Percentiles rank a stretch among this genome's conserved stretches.
Conservation (phyloP, 2,329 filamentous ascomycete species). For the Fusarium verticillioides region DNA sequence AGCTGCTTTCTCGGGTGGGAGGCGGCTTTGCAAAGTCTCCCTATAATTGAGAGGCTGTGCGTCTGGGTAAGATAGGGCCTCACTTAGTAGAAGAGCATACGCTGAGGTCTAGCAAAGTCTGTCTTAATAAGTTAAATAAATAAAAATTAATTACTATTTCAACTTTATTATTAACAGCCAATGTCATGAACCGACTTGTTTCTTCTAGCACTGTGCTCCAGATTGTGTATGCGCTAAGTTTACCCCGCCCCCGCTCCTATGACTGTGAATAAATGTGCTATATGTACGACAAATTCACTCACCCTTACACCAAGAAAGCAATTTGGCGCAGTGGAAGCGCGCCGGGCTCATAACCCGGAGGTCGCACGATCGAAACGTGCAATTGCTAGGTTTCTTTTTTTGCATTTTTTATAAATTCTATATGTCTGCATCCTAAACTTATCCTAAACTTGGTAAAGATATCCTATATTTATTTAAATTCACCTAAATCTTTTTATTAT, state of each 20-base stretch:
- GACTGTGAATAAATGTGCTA: not conserved
- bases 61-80: not conserved
- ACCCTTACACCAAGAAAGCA: not conserved
- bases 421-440: too few relatives aligned
- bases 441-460: too few relatives aligned
- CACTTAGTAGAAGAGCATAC: not conserved
- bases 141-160: not conserved
- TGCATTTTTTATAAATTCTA: not conserved
- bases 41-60: not conserved
- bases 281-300: not conserved
- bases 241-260: not conserved
- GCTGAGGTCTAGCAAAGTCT: too few relatives aligned
- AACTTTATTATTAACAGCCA: not conserved
- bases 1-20: conserved; percentile 19
- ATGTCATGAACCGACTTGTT: too few relatives aligned
- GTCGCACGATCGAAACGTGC: not conserved
- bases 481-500: too few relatives aligned
- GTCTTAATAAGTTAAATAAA: too few relatives aligned
- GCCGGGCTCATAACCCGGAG: conserved; percentile 1
- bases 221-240: not conserved
- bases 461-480: too few relatives aligned
- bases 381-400: not conserved
- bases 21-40: not conserved
- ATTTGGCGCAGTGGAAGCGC: not conserved
- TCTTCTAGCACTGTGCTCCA: not conserved